Evolutionary conservation across 257 asterid species (phyloP).

Genomic region (Mitragyna speciosa): DNA sequence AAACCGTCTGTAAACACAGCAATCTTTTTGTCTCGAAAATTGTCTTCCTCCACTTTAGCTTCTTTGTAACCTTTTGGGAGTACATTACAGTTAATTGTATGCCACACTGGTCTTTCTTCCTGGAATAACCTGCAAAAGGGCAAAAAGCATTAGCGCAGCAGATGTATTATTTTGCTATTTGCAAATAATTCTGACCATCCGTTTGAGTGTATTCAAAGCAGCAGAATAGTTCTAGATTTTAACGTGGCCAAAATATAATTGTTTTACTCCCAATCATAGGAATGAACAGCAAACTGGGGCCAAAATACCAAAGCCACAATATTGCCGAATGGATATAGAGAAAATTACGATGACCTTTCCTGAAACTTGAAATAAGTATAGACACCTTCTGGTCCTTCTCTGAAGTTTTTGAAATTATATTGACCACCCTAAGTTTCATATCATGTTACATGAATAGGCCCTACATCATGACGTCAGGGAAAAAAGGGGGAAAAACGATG

Average conservation of each 20-base stretch:
- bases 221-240: neutral
- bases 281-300: neutral
- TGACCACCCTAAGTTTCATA: neutral
- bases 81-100: conserved; percentile 78
- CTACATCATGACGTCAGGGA: neutral
- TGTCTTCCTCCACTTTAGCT: conserved; percentile 28
- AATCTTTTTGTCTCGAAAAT: conserved; percentile 48
- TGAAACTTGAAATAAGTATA: neutral
- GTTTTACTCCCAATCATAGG: neutral
- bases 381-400: neutral
- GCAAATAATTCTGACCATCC: neutral
- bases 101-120: conserved; percentile 82
- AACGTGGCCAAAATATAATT: neutral
- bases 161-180: neutral
- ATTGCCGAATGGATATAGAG: neutral
- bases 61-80: conserved; percentile 58
- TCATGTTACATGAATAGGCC: neutral
- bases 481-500: neutral
- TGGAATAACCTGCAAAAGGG: conserved; percentile 61
- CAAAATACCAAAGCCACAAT: neutral
- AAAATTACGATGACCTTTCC: neutral
- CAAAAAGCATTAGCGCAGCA: conserved; percentile 8
- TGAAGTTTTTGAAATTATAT: neutral
- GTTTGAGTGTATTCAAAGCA: neutral
- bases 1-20: conserved; percentile 50